Evolutionary conservation across 2,329 filamentous ascomycete genomes (phyloP), one percentile per base, ranked within the genome.

Genomic region (Colletotrichum gigasporum): DNA sequence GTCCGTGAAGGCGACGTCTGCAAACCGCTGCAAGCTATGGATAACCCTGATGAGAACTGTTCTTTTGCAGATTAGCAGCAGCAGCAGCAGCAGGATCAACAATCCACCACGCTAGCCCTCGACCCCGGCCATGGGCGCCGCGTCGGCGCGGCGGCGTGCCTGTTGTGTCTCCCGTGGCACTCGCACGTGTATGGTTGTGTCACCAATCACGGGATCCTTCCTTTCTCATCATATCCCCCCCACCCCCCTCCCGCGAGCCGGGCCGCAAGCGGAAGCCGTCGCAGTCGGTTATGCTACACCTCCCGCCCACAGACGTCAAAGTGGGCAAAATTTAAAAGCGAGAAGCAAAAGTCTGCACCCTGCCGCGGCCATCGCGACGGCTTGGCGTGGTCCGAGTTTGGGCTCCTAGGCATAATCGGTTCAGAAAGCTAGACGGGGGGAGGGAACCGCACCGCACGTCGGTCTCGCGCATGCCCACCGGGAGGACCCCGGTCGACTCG

Each of bases 371-470:
- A 16, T 16, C 6, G 20, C 30, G 18, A 45, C 26, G 11, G 9
- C 41, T 47, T 54, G 51, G 26, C 26, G 32, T 28, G 51, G 56
- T 22, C 47, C 16, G 56, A 54, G 47, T 44, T 42, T n/a, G n/a
- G n/a, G 30, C 51, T 24, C 45, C 32, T 47, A n/a, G 41, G 58
- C 51, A 61, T 48, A 20, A 61, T 28, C 18, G 26, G 34, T 45
- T 7, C n/a, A 34, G 24, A 55, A 56, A 55, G 37, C 34, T 51
- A 51, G 26, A 32, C n/a, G n/a, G n/a, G n/a, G n/a, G n/a, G n/a
- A n/a, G n/a, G n/a, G 45, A 54, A 54, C 51, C 37, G 39, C 37
- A n/a, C n/a, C n/a, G n/a, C 30, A 45, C 37, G 22, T 51, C 41
- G 18, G 22, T 30, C 16, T 34, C 18, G 37, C 35, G 3, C 7